phyloP scores from a whole-genome alignment of 1,284 basidiomycete species.

The Polyporus tsugae region DNA sequence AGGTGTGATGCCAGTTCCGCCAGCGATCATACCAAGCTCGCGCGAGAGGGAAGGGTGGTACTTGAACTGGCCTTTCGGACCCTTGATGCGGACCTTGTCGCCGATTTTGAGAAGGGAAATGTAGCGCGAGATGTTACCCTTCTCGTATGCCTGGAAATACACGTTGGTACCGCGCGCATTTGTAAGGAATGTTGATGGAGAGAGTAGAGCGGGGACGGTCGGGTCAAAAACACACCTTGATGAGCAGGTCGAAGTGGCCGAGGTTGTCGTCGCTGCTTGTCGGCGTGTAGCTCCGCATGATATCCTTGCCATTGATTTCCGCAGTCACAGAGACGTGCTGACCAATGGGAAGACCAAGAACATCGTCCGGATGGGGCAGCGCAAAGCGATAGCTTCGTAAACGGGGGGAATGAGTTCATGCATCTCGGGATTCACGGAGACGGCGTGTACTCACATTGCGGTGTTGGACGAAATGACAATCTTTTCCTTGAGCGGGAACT shows the following conservation, averaged over 20 bases:
- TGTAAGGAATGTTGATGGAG: constrained; percentile 13
- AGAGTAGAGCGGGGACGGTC: constrained; percentile 5
- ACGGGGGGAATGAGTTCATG: constrained; percentile 10
- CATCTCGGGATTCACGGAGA: constrained; percentile 7
- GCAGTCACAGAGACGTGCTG: constrained; percentile 96
- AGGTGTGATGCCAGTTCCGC: constrained; percentile 95
- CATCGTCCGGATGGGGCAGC: constrained; percentile 75
- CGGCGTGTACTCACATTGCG: constrained; percentile 72
- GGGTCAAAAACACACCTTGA: constrained; percentile 73
- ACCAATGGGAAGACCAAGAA: constrained; percentile 94
- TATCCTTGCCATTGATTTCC: constrained; percentile 89
- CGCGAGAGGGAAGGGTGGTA: constrained; percentile 76
- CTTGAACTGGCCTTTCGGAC: constrained; percentile 94
- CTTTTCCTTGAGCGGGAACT: constrained; percentile 86
- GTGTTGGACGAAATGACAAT: constrained; percentile 94
- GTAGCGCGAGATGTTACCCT: constrained; percentile 94
- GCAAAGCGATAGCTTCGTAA: constrained; percentile 86
- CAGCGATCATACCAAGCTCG: constrained; percentile 96
- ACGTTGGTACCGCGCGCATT: constrained; percentile 10
- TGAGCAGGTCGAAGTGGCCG: constrained; percentile 94
- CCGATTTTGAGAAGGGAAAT: constrained; percentile 85
- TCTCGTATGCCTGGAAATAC: constrained; percentile 84
- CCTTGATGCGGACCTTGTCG: constrained; percentile 89
- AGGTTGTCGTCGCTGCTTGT: constrained; percentile 92
- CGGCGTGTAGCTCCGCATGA: constrained; percentile 95